These are phyloP conservation scores for Aspergillus quadricinctus DNA, from an alignment of 2,329 filamentous ascomycete genomes.

Conservation along the genomic window DNA sequence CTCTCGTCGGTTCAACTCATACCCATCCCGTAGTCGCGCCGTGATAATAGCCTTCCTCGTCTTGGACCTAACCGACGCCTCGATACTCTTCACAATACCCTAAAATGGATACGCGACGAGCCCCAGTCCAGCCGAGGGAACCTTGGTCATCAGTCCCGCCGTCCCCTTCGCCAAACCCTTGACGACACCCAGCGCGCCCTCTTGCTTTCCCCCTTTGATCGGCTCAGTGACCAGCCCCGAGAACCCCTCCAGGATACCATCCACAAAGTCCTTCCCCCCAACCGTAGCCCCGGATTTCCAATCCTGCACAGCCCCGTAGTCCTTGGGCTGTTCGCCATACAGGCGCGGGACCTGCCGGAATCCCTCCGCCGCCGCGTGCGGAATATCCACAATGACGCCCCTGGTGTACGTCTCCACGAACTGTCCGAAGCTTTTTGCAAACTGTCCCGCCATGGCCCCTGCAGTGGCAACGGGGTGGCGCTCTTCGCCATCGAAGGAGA, in stretches of 20 bases:
- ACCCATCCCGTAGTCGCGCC: conserved; percentile 19
- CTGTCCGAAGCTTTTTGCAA: conserved; percentile 21
- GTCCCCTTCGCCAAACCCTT: conserved; percentile 34
- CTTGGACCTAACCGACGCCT: conserved; percentile 20
- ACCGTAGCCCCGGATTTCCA: conserved; percentile 30
- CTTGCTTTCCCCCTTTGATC: conserved; percentile 26
- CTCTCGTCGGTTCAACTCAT: not conserved
- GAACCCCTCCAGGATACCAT: conserved; percentile 30
- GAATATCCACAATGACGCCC: conserved; percentile 34
- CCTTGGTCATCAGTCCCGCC: conserved; percentile 17
- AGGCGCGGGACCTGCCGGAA: conserved; percentile 31
- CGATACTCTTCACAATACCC: conserved; percentile 31
- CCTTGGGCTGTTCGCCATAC: conserved; percentile 33
- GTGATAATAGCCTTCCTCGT: conserved; percentile 21
- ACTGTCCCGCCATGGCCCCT: conserved; percentile 10
- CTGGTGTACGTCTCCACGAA: conserved; percentile 25
- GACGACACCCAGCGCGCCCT: conserved; percentile 28
- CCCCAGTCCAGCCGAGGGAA: conserved; percentile 23
- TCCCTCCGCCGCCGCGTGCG: conserved; percentile 34
- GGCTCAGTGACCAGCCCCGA: conserved; percentile 29
- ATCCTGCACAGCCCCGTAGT: conserved; percentile 30
- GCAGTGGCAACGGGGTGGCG: not conserved
- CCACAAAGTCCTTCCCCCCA: conserved; percentile 29
- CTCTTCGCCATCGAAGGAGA: not conserved
- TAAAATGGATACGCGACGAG: conserved; percentile 30